Evolutionary conservation across 192 early-diverging fungal genomes (phyloP), one percentile per base, ranked within the genome.

Genomic region (Obelidium mucronatum): DNA sequence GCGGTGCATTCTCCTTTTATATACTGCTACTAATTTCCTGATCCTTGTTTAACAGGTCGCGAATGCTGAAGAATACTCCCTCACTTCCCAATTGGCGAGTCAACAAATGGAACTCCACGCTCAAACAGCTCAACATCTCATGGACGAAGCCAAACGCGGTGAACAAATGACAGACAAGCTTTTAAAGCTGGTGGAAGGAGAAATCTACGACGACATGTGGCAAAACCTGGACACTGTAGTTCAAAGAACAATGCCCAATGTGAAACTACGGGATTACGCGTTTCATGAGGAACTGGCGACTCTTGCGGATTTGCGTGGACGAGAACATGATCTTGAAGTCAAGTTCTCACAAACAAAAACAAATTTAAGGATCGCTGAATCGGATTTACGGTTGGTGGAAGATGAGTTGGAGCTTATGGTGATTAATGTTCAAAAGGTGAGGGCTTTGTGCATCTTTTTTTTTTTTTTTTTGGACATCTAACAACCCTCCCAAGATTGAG

Each of bases 141-240:
- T 65, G 28, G 39, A 5, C 8, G 34, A 65, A 65, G 63, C 63
- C 26, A 65, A 65, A 35, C 8, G 36, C 15, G 63, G 63, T 13
- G 28, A 33, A 19, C 19, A 15, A 48, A 6, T 24, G 34, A 65
- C 63, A 26, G 63, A 26, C 30, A 65, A 34, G 35, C 17, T 65
- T 11, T 24, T 65, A 17, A 36, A 65, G 24, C 11, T 15, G 15
- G 63, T 55, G 1, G 70, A 30, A 2, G 63, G 63, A 15, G 63
- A 39, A 34, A 65, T 39, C 19, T 26, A 69, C 30, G 33, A 24
- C 37, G 70, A 72, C 11, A 36, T 13, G 19, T 65, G 63, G 63
- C 26, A 37, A 31, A 51, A 72, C 37, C 30, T 72, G 54, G 70
- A 72, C 36, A 31, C 58, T n/a, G 33, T 72, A 15, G 70, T 72